Evolutionary conservation across 1,284 basidiomycete species (phyloP), one percentile per base, ranked within the genome.

Genomic region (Pseudozyma hubeiensis): DNA sequence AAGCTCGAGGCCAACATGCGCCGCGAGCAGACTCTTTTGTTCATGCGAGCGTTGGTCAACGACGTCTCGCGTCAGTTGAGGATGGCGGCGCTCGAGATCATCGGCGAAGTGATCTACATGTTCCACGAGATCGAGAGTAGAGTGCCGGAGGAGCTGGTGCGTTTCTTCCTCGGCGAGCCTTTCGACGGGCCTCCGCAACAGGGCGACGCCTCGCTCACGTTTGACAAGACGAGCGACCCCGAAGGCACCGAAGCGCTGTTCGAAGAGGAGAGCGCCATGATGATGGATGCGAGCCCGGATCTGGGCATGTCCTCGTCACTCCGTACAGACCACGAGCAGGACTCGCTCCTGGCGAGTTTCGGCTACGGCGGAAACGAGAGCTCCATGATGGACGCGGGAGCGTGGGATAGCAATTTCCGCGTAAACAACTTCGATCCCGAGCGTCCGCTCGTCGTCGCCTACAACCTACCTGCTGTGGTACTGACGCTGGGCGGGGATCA

Each of bases 401-500:
- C 58, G 7, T 78, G 66, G 73, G 77, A 70, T 11, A 57, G 33
- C 48, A 71, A 71, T 34, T 73, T 75, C 64, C 60, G 56, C 17
- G 54, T 52, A 54, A 71, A 49, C 64, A 63, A 60, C 29, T 63
- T 62, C 10, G 89, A 90, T 69, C 89, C 90, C 0, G 90, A 92
- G 58, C 90, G 94, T 44, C 90, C 93, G 10, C 87, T 95, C 16
- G 91, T 97, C 33, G 92, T 93, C 75, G 93, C 93, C 8, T 98
- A 95, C 87, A 98, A 97, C 85, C 91, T 93, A 79, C 96, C 95
- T 17, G 95, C 95, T 11, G 93, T 98, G 1, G 90, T 90, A 11
- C 87, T 95, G 8, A 93, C 94, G 0, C 87, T 97, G 16, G 95
- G 95, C 6, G 56, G 67, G 2, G 85, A 87, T 6, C 88, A 92